Conservation (phyloP, 805 yeast genomes). For the Saturnispora gosingensis region DNA sequence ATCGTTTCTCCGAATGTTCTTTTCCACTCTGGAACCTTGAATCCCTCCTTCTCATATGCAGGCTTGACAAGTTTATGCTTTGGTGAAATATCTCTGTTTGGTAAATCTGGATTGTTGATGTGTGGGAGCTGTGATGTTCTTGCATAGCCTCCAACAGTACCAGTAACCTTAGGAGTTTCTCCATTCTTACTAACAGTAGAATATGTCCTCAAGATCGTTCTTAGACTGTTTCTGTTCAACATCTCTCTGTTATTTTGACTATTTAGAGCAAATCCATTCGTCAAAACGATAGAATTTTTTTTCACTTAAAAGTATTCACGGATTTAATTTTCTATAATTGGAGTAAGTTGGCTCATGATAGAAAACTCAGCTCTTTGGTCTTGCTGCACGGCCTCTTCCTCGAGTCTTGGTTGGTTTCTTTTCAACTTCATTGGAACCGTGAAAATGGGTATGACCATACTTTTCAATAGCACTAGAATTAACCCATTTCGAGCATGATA, state of each 20-base stretch:
- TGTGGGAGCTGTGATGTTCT: constrained; percentile 27
- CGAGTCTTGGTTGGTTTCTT: constrained; percentile 9
- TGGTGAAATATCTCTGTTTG: constrained; percentile 29
- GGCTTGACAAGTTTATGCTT: constrained; percentile 25
- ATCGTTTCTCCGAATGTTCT: constrained; percentile 56
- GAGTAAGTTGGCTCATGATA: not conserved
- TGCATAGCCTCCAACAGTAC: constrained; percentile 20
- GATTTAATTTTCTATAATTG: not conserved
- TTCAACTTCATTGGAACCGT: constrained; percentile 31
- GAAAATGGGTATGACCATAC: constrained; percentile 45
- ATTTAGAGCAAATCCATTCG: not conserved
- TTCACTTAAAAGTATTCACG: not conserved
- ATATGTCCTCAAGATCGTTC: not conserved
- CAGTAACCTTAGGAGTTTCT: not conserved
- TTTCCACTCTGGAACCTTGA: constrained; percentile 38
- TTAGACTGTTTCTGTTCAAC: not conserved
- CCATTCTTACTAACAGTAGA: not conserved
- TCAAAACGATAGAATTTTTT: not conserved
- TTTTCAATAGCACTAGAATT: constrained; percentile 47
- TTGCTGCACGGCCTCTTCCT: constrained; percentile 5
- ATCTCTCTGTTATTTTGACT: not conserved
- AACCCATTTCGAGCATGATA: constrained; percentile 48
- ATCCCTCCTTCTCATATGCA: constrained; percentile 23
- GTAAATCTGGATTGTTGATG: constrained; percentile 27
- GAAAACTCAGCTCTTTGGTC: not conserved